Evolutionary conservation across 2,329 filamentous ascomycete species (phyloP).

Genomic region (Trichoderma lentiforme): DNA sequence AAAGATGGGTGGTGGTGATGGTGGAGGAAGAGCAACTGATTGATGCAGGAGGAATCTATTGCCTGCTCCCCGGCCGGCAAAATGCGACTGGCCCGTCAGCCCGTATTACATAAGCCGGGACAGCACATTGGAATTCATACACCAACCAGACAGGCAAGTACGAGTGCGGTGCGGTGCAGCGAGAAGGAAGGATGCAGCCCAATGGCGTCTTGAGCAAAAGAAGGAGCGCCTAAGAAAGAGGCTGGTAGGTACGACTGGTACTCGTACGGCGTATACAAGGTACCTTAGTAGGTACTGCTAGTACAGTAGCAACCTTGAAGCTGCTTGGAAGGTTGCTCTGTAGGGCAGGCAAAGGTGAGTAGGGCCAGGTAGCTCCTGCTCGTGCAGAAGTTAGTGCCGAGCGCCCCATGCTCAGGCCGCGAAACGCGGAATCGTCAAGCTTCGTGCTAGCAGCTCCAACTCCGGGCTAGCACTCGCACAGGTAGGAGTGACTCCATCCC

Average conservation of each 20-base stretch:
- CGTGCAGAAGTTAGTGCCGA: slow-evolving; percentile 14
- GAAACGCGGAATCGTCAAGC: slow-evolving; percentile 11
- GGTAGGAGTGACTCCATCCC: not conserved
- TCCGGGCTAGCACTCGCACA: not conserved
- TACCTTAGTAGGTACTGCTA: not conserved
- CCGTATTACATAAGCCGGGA: slow-evolving; percentile 6
- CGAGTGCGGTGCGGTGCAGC: not conserved
- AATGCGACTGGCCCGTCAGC: not conserved
- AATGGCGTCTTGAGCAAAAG: not conserved
- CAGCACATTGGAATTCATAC: not conserved
- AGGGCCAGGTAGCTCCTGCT: not conserved
- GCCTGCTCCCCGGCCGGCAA: not conserved
- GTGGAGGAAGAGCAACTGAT: not conserved
- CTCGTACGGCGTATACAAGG: not conserved
- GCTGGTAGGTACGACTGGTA: not conserved
- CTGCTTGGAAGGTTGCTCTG: not conserved
- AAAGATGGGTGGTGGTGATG: not conserved
- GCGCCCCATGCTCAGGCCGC: not conserved
- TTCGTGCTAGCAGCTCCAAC: not conserved
- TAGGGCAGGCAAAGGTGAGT: not conserved
- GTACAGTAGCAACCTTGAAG: not conserved
- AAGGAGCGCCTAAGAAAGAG: not conserved
- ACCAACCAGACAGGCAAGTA: not conserved
- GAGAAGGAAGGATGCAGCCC: not conserved
- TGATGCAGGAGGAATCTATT: not conserved